phyloP scores from a whole-genome alignment of 1,284 basidiomycete genomes.

The Ganoderma lingzhi region DNA sequence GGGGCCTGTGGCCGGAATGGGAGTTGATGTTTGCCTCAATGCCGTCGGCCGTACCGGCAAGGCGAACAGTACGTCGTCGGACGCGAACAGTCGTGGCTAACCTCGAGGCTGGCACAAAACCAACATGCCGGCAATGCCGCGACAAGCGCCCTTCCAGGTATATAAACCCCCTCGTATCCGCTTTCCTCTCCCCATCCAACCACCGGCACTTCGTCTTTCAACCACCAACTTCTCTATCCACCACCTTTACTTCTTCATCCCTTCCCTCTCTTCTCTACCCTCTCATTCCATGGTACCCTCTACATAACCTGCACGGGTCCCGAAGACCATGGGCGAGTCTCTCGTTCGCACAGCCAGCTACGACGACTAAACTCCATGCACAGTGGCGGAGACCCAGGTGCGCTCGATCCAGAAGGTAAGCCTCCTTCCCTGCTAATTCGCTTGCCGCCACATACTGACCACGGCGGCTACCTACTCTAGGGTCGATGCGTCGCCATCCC shows the following conservation, averaged over 20 bases:
- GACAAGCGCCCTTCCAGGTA: background rate
- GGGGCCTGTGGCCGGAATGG: too few species aligned
- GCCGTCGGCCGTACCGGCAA: too few species aligned
- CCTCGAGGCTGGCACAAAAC: background rate
- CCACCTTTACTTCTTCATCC: background rate
- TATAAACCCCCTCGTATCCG: background rate
- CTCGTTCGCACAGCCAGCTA: too few species aligned
- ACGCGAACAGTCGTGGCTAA: too few species aligned
- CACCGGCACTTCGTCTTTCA: background rate
- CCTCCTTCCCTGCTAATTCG: background rate
- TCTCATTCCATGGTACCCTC: background rate
- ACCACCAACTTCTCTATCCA: background rate
- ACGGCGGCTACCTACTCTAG: background rate
- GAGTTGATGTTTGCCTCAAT: too few species aligned
- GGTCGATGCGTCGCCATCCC: background rate
- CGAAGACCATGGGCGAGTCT: background rate
- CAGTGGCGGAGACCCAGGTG: conserved; percentile 1
- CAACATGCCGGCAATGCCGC: background rate
- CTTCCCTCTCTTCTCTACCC: background rate
- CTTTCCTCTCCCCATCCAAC: background rate
- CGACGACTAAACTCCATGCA: too few species aligned
- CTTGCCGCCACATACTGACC: background rate
- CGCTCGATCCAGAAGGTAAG: background rate
- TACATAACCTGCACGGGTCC: background rate
- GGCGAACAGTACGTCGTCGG: too few species aligned